Evolutionary conservation across 768 basidiomycete species (phyloP), one percentile per base, ranked within the genome.

Genomic region (Chalciporus sphaerocephalus): DNA sequence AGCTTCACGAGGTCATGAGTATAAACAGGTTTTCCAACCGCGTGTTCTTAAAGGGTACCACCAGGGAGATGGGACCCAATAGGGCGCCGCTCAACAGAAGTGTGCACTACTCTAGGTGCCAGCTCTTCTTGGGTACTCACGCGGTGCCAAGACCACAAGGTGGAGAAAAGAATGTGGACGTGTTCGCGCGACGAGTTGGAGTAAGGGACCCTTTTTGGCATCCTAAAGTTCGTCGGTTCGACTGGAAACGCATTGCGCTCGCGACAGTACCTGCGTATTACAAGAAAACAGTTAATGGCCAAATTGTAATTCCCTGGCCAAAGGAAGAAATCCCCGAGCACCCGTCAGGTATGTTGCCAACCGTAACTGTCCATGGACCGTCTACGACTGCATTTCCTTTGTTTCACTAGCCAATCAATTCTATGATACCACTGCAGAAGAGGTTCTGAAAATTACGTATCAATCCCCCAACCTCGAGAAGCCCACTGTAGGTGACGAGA

Each of bases 91-190:
- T 62, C 21, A 55, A 60, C 54, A 57, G 55, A 48, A 70, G 51
- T 9, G 80, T 81, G 46, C 84, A 87, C 61, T 92, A 92, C 59
- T 85, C 88, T 1, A 74, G 79, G 55, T 88, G 87, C 60, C 89
- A 92, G 58, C 74, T 92, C 20, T 87, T 79, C 59, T 63, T 92
- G 56, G 78, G 80, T 52, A 74, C 83, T 49, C 76, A 80, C 23
- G 65, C 75, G n/a, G 60, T 67, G 40, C 12, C 53, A 53, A 67
- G 46, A 27, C 43, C 47, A 4, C 51, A 49, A 66, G 33, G 73
- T 70, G 54, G 58, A 63, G 39, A 62, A 30, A 60, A 66, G 42
- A 65, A 61, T 41, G 43, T 74, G 24, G 74, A 79, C 11, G 84
- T 92, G 1, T 92, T 88, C 64, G 90, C 88, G 3, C 75, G 74